Conservation (phyloP, 2,329 filamentous ascomycete genomes). For the Hymenoscyphus repandus region DNA sequence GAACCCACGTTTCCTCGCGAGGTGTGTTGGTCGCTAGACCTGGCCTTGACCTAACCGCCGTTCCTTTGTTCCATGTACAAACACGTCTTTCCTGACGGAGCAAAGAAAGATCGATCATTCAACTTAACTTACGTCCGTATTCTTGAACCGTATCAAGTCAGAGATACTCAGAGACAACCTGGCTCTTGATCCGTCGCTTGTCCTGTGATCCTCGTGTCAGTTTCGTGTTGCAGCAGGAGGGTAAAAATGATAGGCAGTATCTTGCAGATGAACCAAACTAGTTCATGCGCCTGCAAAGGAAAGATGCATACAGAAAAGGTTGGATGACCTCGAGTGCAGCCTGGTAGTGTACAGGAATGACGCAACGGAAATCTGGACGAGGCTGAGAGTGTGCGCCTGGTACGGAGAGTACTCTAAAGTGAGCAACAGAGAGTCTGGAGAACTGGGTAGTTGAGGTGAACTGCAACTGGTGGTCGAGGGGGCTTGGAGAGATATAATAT, state of each 20-base stretch:
- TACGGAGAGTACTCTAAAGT: no score
- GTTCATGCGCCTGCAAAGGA: slow-evolving; percentile 17
- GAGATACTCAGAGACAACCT: background rate
- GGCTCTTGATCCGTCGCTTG: background rate
- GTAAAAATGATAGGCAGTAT: slow-evolving; percentile 12
- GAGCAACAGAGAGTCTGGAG: slow-evolving; percentile 14
- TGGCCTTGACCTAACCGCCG: background rate
- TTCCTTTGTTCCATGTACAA: no score
- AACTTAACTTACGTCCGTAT: no score
- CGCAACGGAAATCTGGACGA: slow-evolving; percentile 18
- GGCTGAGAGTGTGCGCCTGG: slow-evolving; percentile 18
- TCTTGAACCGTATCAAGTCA: no score
- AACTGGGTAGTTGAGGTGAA: slow-evolving; percentile 22
- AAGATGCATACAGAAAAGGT: slow-evolving; percentile 21
- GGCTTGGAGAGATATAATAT: slow-evolving; percentile 27
- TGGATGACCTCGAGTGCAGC: slow-evolving; percentile 9
- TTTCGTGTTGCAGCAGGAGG: slow-evolving; percentile 8
- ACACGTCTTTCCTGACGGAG: no score
- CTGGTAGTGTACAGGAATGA: slow-evolving; percentile 15
- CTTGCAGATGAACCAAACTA: slow-evolving; percentile 15
- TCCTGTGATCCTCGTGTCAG: slow-evolving; percentile 13
- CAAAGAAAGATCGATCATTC: no score
- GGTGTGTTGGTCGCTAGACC: slow-evolving; percentile 14
- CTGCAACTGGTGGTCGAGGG: slow-evolving; percentile 16
- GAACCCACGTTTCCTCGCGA: slow-evolving; percentile 21